Conservation (phyloP, 257 asterid species). For the Nicotiana obtusifolia region DNA sequence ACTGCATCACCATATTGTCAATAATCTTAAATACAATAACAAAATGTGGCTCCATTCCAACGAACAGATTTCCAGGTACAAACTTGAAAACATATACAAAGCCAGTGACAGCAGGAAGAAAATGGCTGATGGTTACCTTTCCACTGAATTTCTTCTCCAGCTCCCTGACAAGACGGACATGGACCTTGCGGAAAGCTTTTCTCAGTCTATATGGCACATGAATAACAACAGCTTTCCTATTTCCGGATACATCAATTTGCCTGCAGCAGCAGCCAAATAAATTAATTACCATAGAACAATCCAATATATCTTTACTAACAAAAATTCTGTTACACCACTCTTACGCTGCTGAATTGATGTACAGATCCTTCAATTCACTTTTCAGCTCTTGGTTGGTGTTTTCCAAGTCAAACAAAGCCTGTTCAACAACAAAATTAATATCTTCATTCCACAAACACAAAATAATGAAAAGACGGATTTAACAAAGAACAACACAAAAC, state of each 20-base stretch:
- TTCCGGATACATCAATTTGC: conserved; percentile 70
- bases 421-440: background rate
- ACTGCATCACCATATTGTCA: background rate
- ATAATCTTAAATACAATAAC: background rate
- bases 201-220: conserved; percentile 80
- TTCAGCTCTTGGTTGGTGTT: conserved; percentile 78
- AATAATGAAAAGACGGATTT: background rate
- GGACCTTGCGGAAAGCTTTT: conserved; percentile 88
- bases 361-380: conserved; percentile 81
- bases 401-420: conserved; percentile 86
- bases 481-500: conserved; percentile 16
- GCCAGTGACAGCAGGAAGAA: background rate
- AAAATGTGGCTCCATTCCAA: background rate
- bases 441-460: background rate
- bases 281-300: background rate
- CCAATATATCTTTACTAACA: background rate
- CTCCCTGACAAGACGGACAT: conserved; percentile 75
- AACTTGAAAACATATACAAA: background rate
- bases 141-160: conserved; percentile 96
- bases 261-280: conserved; percentile 26
- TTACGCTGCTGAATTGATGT: conserved; percentile 75
- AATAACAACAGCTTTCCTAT: conserved; percentile 81
- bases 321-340: conserved; percentile 3
- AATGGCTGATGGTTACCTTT: conserved; percentile 39
- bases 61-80: background rate